These are phyloP conservation scores for Sicyos baderoa DNA, from an alignment of 306 rosid genomes.

Conservation along the genomic window DNA sequence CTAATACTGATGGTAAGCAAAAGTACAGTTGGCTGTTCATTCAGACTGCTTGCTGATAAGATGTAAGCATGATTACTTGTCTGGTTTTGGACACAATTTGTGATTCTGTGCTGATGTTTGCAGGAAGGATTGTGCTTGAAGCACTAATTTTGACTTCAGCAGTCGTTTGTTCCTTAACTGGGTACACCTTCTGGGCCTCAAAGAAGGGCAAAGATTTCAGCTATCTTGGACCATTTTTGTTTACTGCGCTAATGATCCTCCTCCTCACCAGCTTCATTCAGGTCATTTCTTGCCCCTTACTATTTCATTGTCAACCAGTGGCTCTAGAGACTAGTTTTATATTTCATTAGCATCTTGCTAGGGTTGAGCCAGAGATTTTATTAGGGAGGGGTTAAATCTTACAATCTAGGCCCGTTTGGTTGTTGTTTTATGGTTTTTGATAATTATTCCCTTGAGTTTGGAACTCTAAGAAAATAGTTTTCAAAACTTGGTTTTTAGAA, in stretches of 20 bases:
- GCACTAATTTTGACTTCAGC: constrained; percentile 83
- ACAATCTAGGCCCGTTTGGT: not conserved
- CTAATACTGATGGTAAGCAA: constrained; percentile 66
- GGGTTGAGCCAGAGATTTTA: not conserved
- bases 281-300: constrained; percentile 32
- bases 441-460: no score
- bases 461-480: not conserved
- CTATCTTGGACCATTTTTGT: constrained; percentile 87
- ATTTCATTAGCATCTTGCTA: not conserved
- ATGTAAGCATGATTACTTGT: not conserved
- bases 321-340: not conserved
- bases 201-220: constrained; percentile 99
- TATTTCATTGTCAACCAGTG: not conserved
- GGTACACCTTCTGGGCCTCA: constrained; percentile 89
- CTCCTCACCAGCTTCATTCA: constrained; percentile 68
- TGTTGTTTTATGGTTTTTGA: not conserved
- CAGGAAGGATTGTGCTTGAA: constrained; percentile 89
- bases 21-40: not conserved
- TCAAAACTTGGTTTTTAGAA: not conserved
- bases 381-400: not conserved
- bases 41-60: not conserved
- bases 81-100: not conserved
- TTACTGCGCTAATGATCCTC: constrained; percentile 60
- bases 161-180: constrained; percentile 75
- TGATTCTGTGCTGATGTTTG: constrained; percentile 21